phyloP scores from a whole-genome alignment of 2,329 filamentous ascomycete genomes.

The Huntiella decipiens region DNA sequence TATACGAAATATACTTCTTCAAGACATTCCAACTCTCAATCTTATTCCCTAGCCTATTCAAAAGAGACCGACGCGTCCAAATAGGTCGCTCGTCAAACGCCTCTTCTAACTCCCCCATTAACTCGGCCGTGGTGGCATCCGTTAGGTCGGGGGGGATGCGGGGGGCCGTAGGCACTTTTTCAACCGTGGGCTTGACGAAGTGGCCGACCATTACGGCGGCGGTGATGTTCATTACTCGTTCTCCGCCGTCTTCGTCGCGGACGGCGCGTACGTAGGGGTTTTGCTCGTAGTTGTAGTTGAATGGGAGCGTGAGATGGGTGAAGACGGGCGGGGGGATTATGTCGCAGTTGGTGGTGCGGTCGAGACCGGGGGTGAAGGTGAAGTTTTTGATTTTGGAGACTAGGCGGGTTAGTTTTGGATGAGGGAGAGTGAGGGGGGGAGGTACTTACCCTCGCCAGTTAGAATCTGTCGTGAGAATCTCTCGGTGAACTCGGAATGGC shows the following conservation, averaged over 20 bases:
- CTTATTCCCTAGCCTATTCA: conserved; percentile 45
- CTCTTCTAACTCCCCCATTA: conserved; percentile 43
- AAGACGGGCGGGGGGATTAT: conserved; percentile 67
- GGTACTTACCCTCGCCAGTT: conserved; percentile 43
- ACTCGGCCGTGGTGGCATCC: conserved; percentile 40
- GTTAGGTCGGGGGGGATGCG: conserved; percentile 37
- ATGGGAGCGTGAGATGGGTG: conserved; percentile 53
- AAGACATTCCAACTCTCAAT: conserved; percentile 37
- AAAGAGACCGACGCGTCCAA: conserved; percentile 67
- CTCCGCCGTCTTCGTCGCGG: conserved; percentile 33
- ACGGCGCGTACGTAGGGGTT: conserved; percentile 57
- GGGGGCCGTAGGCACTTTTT: conserved; percentile 43
- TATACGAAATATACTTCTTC: conserved; percentile 61
- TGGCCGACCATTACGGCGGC: conserved; percentile 39
- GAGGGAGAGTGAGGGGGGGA: not conserved
- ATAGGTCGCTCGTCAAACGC: conserved; percentile 60
- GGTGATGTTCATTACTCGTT: conserved; percentile 35
- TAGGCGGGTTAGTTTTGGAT: conserved; percentile 14
- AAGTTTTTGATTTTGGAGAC: conserved; percentile 40
- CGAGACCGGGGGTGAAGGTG: conserved; percentile 43
- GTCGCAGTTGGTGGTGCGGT: conserved; percentile 40
- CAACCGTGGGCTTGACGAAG: conserved; percentile 40
- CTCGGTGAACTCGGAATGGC: conserved; percentile 47
- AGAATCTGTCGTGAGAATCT: conserved; percentile 54
- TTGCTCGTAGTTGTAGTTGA: conserved; percentile 68